These are phyloP conservation scores for Umbelopsis vinacea DNA, from an alignment of 192 early-diverging fungal genomes.

Conservation along the genomic window DNA sequence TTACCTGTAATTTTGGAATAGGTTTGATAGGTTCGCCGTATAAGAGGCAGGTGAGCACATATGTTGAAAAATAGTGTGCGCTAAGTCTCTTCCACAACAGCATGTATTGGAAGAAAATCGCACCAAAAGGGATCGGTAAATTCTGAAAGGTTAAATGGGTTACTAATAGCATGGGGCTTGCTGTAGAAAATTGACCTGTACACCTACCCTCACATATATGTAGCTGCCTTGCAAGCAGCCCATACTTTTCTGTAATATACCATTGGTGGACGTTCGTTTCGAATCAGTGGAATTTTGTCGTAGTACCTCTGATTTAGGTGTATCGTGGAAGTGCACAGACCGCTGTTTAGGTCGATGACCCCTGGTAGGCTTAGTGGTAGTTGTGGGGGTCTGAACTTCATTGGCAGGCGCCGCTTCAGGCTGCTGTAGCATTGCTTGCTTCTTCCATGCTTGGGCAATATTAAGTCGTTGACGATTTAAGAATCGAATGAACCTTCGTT, in stretches of 20 bases:
- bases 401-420: background rate
- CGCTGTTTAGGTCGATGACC: slow-evolving; percentile 22
- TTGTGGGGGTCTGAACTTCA: background rate
- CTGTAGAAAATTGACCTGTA: background rate
- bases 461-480: slow-evolving; percentile 11
- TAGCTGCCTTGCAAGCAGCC: slow-evolving; percentile 34
- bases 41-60: slow-evolving; percentile 75
- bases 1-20: slow-evolving; percentile 70
- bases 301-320: background rate
- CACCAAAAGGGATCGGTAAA: slow-evolving; percentile 70
- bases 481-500: slow-evolving; percentile 2
- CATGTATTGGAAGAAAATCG: slow-evolving; percentile 93
- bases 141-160: slow-evolving; percentile 45
- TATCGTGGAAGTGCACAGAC: slow-evolving; percentile 13
- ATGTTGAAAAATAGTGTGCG: slow-evolving; percentile 78
- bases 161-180: background rate
- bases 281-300: background rate
- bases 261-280: slow-evolving; percentile 1
- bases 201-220: slow-evolving; percentile 40
- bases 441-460: background rate
- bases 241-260: slow-evolving; percentile 3
- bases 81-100: slow-evolving; percentile 81
- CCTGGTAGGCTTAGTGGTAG: background rate
- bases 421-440: background rate
- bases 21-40: slow-evolving; percentile 80